Conservation (phyloP, 192 early-diverging fungal species). For the Allomyces javanicus region DNA sequence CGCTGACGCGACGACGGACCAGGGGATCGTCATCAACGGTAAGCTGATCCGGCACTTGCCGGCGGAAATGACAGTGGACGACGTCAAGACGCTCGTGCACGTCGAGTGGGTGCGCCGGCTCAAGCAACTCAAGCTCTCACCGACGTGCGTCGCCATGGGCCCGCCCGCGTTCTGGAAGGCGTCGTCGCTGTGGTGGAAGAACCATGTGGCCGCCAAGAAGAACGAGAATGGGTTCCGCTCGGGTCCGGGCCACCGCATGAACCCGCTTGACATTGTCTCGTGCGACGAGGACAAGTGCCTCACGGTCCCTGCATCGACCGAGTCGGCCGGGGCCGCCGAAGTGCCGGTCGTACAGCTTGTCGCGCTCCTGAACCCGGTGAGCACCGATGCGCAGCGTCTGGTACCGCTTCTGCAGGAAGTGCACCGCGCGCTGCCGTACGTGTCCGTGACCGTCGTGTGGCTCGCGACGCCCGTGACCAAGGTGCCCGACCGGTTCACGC, state of each 20-base stretch:
- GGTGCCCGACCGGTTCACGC: slow-evolving; percentile 13
- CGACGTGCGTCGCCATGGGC: slow-evolving; percentile 7
- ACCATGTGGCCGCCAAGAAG: slow-evolving; percentile 6
- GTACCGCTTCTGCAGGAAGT: background rate
- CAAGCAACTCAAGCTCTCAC: too few species aligned
- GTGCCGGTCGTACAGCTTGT: background rate
- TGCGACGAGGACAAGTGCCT: slow-evolving; percentile 5
- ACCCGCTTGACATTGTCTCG: slow-evolving; percentile 6
- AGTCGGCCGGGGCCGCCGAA: slow-evolving; percentile 3
- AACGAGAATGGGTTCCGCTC: slow-evolving; percentile 7
- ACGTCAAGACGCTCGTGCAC: background rate
- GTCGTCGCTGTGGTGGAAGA: slow-evolving; percentile 7
- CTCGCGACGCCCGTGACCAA: slow-evolving; percentile 9
- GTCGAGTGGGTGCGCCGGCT: too few species aligned
- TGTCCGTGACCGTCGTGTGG: slow-evolving; percentile 1
- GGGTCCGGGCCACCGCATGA: slow-evolving; percentile 8
- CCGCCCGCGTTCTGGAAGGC: slow-evolving; percentile 7
- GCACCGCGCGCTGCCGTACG: background rate
- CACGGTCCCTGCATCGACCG: slow-evolving; percentile 1
- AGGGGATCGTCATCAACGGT: too few species aligned
- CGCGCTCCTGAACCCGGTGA: background rate
- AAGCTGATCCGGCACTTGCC: background rate
- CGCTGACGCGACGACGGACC: too few species aligned
- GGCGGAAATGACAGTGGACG: background rate
- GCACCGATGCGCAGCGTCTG: slow-evolving; percentile 1